Conservation (phyloP, 192 early-diverging fungal genomes). For the Backusella tuberculispora region DNA sequence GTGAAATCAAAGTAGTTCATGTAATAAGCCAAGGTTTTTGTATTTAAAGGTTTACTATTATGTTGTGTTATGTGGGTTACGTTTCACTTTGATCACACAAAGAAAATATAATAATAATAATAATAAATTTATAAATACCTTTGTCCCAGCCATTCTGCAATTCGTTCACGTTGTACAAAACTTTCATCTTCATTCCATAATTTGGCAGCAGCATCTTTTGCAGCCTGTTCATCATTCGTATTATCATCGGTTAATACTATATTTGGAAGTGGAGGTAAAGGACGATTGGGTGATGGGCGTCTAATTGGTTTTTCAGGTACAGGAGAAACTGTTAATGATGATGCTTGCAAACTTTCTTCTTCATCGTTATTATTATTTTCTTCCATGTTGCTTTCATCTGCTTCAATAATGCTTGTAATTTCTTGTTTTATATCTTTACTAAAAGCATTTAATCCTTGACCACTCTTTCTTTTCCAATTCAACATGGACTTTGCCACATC, state of each 20-base stretch:
- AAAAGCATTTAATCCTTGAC: background rate
- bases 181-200: slow-evolving; percentile 49
- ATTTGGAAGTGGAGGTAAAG: slow-evolving; percentile 22
- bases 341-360: background rate
- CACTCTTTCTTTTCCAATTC: slow-evolving; percentile 26
- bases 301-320: background rate
- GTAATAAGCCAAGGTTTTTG: slow-evolving; percentile 63
- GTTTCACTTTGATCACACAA: background rate
- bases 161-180: slow-evolving; percentile 47
- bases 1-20: slow-evolving; percentile 82
- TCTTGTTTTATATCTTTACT: background rate
- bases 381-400: background rate
- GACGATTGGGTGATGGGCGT: background rate
- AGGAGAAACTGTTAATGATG: background rate
- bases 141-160: slow-evolving; percentile 56
- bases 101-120: background rate
- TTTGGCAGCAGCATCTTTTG: slow-evolving; percentile 26
- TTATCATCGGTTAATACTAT: background rate
- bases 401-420: background rate
- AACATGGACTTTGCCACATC: slow-evolving; percentile 28
- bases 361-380: background rate
- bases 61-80: background rate
- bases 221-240: background rate
- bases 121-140: slow-evolving; percentile 30
- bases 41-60: slow-evolving; percentile 56